Base-by-base conservation (phyloP, 345 rosid species). In the Sonneratia alba region DNA sequence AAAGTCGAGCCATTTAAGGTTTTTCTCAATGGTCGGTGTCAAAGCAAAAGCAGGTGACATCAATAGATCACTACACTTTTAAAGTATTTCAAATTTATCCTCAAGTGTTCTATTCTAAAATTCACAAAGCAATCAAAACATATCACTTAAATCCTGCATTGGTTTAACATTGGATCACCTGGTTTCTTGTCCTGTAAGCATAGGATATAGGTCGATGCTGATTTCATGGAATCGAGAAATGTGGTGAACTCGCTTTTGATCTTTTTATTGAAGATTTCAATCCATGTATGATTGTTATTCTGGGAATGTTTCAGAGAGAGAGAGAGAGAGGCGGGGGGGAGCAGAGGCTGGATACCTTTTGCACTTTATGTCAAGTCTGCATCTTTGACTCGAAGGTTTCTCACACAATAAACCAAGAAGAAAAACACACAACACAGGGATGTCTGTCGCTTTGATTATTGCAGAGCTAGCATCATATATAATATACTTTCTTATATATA, bases 401-500 rank as follows among this genome's bases (percentile, higher is more conserved):
- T 59, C 76, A 48, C 67, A 42, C 71, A 6, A 7, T 71, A 74
- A 74, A 67, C 76, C 67, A 74, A 74, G 76, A 22, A 56, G 57
- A 74, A 42, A 9, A 70, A 43, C 71, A 75, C 72, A 75, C 77
- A 10, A 61, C 36, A 27, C 34, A 61, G 37, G 24, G 66, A 34
- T 62, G 38, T 62, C 10, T 32, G 83, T 80, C 85, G 85, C 85
- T 84, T 87, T 77, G 86, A 88, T 88, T 85, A 87, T 88, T 88
- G 80, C 93, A 61, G 72, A 79, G 88, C 76, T 77, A 82, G 85
- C 51, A 68, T 71, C 62, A 72, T 79, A 76, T 70, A 40, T 8
- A 40, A 4, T 40, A 76, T 70, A 70, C 72, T 36, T 70, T 59
- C 21, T 59, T 19, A 53, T 53, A 53, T 48, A 48, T 13, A 10